Base-by-base conservation (phyloP, 31 red algal genomes). In the Porphyra umbilicalis region DNA sequence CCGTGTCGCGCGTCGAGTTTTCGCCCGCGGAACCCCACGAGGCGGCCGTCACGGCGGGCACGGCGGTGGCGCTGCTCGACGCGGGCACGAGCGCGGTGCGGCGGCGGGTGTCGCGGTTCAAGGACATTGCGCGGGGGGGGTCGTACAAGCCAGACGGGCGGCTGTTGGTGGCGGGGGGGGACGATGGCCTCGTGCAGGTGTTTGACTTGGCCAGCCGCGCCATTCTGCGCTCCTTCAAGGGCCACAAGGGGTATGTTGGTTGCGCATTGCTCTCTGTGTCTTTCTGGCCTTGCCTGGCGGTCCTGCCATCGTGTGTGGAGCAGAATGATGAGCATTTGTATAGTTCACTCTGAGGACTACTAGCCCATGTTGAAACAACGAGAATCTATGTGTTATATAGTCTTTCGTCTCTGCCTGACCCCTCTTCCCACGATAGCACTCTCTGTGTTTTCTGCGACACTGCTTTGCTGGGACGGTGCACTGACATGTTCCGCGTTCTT, bases 291-390 rank as follows among this genome's bases (percentile, higher is more conserved):
- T 68, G 88, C n/a, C n/a, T n/a, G n/a, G n/a, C n/a, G n/a, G n/a
- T n/a, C n/a, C n/a, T n/a, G n/a, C 29, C 30, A 4, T 39, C 25
- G 36, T 36, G 36, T 29, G 20, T 5, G 38, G n/a, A n/a, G 35
- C 3, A n/a, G 85, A 39, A 82, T 92, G 89, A 92, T 87, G 89
- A 39, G 37, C 77, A 33, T 83, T 81, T 79, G 40, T 71, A 86
- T 92, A 92, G 89, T 92, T 92, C 89, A 92, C 89, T 92, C 89
- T 79, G 84, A 92, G 84, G 35, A 76, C 81, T 87, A 92, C 88
- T 78, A 85, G 83, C 34, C 77, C 79, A 87, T 87, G 89, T 87
- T 35, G 83, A 87, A 40, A 79, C 67, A 71, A 13, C 57, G 57
- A 71, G 25, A n/a, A 7, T 29, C 38, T 74, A 46, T 76, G 79